Conservation (phyloP, 192 early-diverging fungal genomes). For the Backusella westeae region DNA sequence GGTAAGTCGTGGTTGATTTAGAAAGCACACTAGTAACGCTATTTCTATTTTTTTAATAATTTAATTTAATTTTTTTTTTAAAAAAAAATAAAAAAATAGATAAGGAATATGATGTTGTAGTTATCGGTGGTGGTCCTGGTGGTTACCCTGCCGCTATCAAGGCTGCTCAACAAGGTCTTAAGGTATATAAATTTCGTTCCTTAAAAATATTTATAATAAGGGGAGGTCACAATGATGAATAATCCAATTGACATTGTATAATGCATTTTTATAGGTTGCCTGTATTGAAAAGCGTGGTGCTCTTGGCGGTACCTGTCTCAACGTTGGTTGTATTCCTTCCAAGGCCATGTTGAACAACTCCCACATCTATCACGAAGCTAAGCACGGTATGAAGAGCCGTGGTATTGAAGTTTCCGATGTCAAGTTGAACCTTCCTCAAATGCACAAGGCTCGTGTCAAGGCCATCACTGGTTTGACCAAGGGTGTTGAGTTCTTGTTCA, state of each 20-base stretch:
- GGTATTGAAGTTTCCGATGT: slow-evolving; percentile 91
- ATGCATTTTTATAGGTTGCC: slow-evolving; percentile 68
- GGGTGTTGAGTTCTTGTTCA: slow-evolving; percentile 93
- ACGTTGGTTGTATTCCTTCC: slow-evolving; percentile 99
- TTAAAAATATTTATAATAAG: not conserved
- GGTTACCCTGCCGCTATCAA: slow-evolving; percentile 99
- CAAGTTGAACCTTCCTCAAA: slow-evolving; percentile 78
- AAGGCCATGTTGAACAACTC: slow-evolving; percentile 99
- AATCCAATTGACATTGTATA: not conserved
- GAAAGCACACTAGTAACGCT: not conserved
- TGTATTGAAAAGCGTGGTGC: slow-evolving; percentile 95
- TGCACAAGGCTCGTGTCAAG: slow-evolving; percentile 92
- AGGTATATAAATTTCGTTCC: slow-evolving; percentile 53
- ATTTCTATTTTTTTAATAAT: not conserved
- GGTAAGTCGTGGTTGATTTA: slow-evolving; percentile 16
- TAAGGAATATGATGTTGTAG: slow-evolving; percentile 74
- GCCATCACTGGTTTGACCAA: slow-evolving; percentile 85
- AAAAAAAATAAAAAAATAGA: not conserved
- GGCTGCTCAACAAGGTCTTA: slow-evolving; percentile 95
- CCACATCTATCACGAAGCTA: slow-evolving; percentile 91
- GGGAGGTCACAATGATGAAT: not conserved
- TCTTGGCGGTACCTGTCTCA: slow-evolving; percentile 97
- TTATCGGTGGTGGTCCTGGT: slow-evolving; percentile 96
- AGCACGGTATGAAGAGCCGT: slow-evolving; percentile 88
- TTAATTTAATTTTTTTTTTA: too few relatives aligned